Conservation (phyloP, 140 eudicot species). For the Artemisia princeps region DNA sequence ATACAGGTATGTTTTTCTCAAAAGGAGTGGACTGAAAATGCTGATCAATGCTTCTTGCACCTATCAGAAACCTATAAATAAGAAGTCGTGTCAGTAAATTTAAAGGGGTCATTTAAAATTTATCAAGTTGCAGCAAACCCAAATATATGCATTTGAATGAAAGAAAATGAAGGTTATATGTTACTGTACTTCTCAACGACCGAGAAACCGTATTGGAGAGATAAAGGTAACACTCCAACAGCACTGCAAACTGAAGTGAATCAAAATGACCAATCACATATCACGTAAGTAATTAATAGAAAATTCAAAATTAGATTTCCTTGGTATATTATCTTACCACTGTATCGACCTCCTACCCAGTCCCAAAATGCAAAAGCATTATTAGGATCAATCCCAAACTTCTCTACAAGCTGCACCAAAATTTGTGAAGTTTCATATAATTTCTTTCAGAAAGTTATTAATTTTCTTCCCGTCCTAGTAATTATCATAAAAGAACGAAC, state of each 20-base stretch:
- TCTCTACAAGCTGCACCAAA: conserved; percentile 75
- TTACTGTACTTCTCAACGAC: conserved; percentile 76
- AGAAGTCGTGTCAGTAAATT: neutral
- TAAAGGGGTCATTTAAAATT: neutral
- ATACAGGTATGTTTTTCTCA: conserved; percentile 77
- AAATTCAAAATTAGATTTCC: neutral
- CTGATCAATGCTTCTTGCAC: conserved; percentile 91
- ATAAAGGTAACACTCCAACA: conserved; percentile 90
- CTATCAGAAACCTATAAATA: conserved; percentile 63
- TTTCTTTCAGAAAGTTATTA: neutral
- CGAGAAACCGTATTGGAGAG: conserved; percentile 89
- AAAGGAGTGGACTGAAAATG: conserved; percentile 75
- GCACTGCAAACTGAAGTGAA: conserved; percentile 89
- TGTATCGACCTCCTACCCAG: conserved; percentile 99
- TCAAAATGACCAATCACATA: conserved; percentile 21
- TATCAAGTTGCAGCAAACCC: neutral
- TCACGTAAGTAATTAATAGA: neutral
- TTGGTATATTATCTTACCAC: conserved; percentile 50
- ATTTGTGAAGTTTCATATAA: conserved; percentile 2
- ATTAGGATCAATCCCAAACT: conserved; percentile 94
- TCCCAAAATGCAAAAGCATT: conserved; percentile 99
- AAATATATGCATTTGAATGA: conserved; percentile 11
- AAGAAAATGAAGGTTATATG: conserved; percentile 21
- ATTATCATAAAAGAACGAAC: conserved; percentile 31
- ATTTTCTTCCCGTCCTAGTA: neutral